These are phyloP conservation scores for Suillus weaverae DNA, from an alignment of 768 basidiomycete genomes.

Conservation along the genomic window DNA sequence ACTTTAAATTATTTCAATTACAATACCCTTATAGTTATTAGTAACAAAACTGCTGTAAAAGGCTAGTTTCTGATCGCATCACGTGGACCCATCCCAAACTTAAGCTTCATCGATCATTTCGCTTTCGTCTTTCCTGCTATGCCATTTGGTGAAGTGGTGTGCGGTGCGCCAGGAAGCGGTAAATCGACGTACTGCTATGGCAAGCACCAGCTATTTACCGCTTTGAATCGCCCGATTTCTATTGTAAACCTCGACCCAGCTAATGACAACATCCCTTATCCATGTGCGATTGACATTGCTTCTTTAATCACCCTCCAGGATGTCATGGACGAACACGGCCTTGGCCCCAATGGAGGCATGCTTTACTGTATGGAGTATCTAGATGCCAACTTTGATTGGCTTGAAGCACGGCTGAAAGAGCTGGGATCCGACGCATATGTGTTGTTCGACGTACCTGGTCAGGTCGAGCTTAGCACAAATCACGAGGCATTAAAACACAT, in stretches of 20 bases:
- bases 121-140: conserved; percentile 36
- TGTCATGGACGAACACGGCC: conserved; percentile 77
- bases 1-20: no score
- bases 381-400: conserved; percentile 91
- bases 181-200: conserved; percentile 90
- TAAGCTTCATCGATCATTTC: no score
- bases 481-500: conserved; percentile 87
- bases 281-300: conserved; percentile 83
- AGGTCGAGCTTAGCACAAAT: conserved; percentile 97
- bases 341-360: conserved; percentile 97
- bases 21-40: no score
- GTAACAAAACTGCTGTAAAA: no score
- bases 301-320: conserved; percentile 84
- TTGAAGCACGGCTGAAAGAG: conserved; percentile 65
- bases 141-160: conserved; percentile 88
- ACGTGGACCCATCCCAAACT: no score
- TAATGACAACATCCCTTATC: conserved; percentile 86
- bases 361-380: conserved; percentile 96
- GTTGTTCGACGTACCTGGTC: conserved; percentile 94
- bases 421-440: conserved; percentile 79
- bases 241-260: conserved; percentile 97
- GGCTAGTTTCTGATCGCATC: no score
- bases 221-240: conserved; percentile 81
- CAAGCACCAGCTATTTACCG: conserved; percentile 86
- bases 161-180: conserved; percentile 82